Evolutionary conservation across 805 yeast species (phyloP).

Genomic region (Candida palmyrensis): DNA sequence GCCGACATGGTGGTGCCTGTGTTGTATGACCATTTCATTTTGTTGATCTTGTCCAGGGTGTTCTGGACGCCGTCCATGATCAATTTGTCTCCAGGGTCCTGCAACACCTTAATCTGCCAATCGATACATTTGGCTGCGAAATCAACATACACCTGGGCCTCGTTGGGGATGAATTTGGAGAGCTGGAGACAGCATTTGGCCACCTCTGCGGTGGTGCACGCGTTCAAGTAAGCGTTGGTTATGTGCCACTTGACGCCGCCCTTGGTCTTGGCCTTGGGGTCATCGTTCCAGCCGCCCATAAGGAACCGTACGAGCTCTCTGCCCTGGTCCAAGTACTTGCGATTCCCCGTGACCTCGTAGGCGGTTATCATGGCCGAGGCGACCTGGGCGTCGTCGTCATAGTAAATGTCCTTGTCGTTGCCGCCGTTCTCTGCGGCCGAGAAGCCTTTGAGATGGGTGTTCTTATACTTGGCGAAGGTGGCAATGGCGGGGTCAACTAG

Average conservation of each 20-base stretch:
- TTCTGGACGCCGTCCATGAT: constrained; percentile 58
- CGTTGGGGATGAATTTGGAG: constrained; percentile 48
- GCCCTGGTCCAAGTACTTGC: constrained; percentile 48
- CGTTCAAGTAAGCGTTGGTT: constrained; percentile 51
- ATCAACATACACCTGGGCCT: constrained; percentile 41
- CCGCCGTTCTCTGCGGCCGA: constrained; percentile 60
- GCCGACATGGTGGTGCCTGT: constrained; percentile 62
- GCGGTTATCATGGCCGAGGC: constrained; percentile 61
- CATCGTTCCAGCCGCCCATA: constrained; percentile 59
- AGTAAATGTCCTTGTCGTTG: constrained; percentile 60
- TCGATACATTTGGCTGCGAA: constrained; percentile 58
- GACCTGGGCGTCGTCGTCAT: constrained; percentile 74
- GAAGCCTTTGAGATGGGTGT: constrained; percentile 48
- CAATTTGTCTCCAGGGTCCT: constrained; percentile 50
- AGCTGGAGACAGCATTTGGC: constrained; percentile 59
- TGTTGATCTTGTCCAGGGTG: constrained; percentile 38
- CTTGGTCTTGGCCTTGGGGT: constrained; percentile 34
- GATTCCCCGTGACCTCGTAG: constrained; percentile 60
- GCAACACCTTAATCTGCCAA: constrained; percentile 49
- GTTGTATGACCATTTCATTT: constrained; percentile 62
- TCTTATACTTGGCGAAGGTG: constrained; percentile 48
- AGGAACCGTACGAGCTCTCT: constrained; percentile 55
- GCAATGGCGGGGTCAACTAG: constrained; percentile 48
- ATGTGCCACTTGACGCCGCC: constrained; percentile 73
- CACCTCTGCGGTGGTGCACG: constrained; percentile 65